Evolutionary conservation across 495 filamentous ascomycete species (phyloP).

Genomic region (Aspergillus indologenus): DNA sequence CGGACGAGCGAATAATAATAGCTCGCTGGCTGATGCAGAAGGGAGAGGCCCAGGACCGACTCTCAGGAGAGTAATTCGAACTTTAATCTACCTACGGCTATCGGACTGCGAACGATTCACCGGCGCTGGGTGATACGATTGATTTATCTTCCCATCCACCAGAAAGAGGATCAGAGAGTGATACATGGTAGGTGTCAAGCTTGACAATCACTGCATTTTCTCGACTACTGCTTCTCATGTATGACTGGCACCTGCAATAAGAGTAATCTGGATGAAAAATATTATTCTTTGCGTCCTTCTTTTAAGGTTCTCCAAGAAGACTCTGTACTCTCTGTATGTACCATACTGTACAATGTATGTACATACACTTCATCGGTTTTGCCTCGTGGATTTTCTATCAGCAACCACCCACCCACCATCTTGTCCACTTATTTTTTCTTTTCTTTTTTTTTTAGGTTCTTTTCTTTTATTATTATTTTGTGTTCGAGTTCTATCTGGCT

Average conservation of each 20-base stretch:
- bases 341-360: slow-evolving; percentile 6
- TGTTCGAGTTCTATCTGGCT: not conserved
- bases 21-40: slow-evolving; percentile 19
- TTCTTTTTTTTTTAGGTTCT: too few species aligned
- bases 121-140: not conserved
- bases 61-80: slow-evolving; percentile 20
- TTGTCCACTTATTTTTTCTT: slow-evolving; percentile 1
- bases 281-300: too few species aligned
- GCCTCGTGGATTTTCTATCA: slow-evolving; percentile 20
- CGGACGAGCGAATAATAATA: slow-evolving; percentile 11
- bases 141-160: not conserved
- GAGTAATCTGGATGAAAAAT: slow-evolving; percentile 12
- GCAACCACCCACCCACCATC: slow-evolving; percentile 9
- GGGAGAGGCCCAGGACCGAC: not conserved
- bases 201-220: slow-evolving; percentile 4
- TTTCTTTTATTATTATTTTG: too few species aligned
- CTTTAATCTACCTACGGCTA: slow-evolving; percentile 16
- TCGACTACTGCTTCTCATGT: slow-evolving; percentile 8
- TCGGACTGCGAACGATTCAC: not conserved
- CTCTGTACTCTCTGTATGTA: too few species aligned
- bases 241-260: slow-evolving; percentile 27
- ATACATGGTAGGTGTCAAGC: not conserved
- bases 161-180: not conserved
- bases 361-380: slow-evolving; percentile 14
- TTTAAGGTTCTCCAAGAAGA: too few species aligned